phyloP scores from a whole-genome alignment of 768 basidiomycete species.

The Lentinula sp. region DNA sequence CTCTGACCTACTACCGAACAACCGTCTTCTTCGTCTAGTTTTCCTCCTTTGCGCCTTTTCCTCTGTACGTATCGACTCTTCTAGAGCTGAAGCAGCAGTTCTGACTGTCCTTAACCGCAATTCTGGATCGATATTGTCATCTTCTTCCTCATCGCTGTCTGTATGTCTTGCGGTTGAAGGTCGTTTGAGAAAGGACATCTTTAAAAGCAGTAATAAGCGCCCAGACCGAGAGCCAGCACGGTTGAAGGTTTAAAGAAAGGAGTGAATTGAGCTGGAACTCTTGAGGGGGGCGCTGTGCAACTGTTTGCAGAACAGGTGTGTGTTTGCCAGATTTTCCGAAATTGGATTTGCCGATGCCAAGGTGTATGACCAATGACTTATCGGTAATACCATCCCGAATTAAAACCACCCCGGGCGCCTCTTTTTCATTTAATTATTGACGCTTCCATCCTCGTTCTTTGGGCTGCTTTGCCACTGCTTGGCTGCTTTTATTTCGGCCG shows the following conservation, averaged over 20 bases:
- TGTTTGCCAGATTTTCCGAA: no score
- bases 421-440: no score
- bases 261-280: not conserved
- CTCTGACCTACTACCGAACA: conserved; percentile 46
- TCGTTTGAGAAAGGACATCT: conserved; percentile 34
- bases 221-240: conserved; percentile 13
- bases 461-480: no score
- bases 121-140: conserved; percentile 76
- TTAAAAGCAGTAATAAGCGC: not conserved
- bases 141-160: conserved; percentile 56
- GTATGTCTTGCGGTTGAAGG: conserved; percentile 29
- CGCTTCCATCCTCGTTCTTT: no score
- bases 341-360: no score
- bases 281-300: not conserved
- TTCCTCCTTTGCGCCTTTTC: conserved; percentile 57
- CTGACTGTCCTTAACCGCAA: conserved; percentile 87
- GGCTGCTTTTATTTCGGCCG: no score
- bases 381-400: no score
- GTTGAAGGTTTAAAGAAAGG: conserved; percentile 5
- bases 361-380: no score
- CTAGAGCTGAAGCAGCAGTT: conserved; percentile 87
- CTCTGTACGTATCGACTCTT: conserved; percentile 81
- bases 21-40: conserved; percentile 48
- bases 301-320: no score
- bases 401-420: no score